Conservation (phyloP, 192 early-diverging fungal genomes). For the Umbelopsis ramanniana region DNA sequence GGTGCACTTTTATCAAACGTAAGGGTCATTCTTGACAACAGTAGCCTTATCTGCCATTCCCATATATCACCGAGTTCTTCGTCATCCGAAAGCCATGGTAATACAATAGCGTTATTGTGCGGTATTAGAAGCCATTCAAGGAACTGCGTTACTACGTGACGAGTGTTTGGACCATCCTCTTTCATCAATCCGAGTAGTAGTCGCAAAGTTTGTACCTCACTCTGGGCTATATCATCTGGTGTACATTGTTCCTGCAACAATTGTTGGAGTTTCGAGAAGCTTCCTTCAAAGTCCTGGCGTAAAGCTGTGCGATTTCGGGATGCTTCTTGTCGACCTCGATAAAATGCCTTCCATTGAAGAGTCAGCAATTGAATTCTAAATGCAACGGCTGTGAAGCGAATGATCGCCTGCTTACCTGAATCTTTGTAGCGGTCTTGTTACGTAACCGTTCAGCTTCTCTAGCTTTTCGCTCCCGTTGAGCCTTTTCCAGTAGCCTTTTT, state of each 20-base stretch:
- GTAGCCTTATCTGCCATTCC: conserved; percentile 31
- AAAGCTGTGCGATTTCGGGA: not conserved
- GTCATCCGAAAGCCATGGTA: conserved; percentile 7
- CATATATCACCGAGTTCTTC: conserved; percentile 30
- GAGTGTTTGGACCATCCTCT: not conserved
- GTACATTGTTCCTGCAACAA: not conserved
- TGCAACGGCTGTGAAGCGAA: not conserved
- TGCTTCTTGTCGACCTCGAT: conserved; percentile 53
- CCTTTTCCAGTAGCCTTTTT: conserved; percentile 64
- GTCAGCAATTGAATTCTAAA: not conserved
- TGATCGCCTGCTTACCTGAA: conserved; percentile 59
- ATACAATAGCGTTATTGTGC: not conserved
- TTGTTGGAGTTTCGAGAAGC: not conserved
- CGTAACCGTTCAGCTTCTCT: conserved; percentile 73
- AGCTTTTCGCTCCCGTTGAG: conserved; percentile 71
- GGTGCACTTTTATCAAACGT: not conserved
- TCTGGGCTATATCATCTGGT: not conserved
- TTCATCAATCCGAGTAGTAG: conserved; percentile 11
- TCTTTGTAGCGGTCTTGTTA: conserved; percentile 55
- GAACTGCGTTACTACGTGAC: not conserved
- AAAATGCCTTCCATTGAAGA: conserved; percentile 54
- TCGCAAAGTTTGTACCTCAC: not conserved
- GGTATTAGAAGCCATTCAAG: not conserved
- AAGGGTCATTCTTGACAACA: not conserved
- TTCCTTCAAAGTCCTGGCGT: not conserved